Percentiles rank a stretch among this genome's conserved stretches.
Evolutionary conservation across 306 rosid species (phyloP).

Genomic region (Dryas octopetala): DNA sequence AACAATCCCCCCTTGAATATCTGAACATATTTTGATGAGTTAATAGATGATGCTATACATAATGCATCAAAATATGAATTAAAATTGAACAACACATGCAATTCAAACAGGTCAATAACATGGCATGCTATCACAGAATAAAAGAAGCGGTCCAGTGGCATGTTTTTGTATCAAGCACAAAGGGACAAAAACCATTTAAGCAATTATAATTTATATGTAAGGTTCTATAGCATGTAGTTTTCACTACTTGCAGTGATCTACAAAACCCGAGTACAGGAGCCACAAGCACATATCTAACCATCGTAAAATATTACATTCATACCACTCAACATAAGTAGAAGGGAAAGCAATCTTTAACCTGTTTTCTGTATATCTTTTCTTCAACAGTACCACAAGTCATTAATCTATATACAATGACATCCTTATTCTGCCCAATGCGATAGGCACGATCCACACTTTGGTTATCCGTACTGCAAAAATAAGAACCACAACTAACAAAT

Average conservation of each 20-base stretch:
- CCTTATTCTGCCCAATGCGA: slow-evolving; percentile 90
- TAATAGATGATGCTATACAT: slow-evolving; percentile 12
- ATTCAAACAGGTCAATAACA: background rate
- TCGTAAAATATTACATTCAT: background rate
- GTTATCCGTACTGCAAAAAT: slow-evolving; percentile 72
- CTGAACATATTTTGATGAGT: slow-evolving; percentile 38
- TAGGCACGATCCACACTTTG: slow-evolving; percentile 99
- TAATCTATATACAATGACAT: slow-evolving; percentile 83
- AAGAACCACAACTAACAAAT: slow-evolving; percentile 3
- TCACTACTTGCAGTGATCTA: background rate
- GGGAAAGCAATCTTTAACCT: slow-evolving; percentile 45
- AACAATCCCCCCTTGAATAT: slow-evolving; percentile 83
- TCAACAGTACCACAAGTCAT: slow-evolving; percentile 98
- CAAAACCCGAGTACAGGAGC: background rate
- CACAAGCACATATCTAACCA: background rate
- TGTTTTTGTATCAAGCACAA: background rate
- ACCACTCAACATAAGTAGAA: background rate
- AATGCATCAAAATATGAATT: background rate
- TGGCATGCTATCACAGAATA: background rate
- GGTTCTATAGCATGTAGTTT: background rate
- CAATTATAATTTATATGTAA: background rate
- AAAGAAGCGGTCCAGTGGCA: background rate
- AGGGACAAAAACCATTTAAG: background rate
- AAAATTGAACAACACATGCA: background rate
- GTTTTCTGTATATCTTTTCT: slow-evolving; percentile 93